A percentile compares a stretch with the other conserved stretches of the same genome.
Evolutionary conservation across 805 yeast genomes (phyloP).

Genomic region (Huiozyma naganishii): DNA sequence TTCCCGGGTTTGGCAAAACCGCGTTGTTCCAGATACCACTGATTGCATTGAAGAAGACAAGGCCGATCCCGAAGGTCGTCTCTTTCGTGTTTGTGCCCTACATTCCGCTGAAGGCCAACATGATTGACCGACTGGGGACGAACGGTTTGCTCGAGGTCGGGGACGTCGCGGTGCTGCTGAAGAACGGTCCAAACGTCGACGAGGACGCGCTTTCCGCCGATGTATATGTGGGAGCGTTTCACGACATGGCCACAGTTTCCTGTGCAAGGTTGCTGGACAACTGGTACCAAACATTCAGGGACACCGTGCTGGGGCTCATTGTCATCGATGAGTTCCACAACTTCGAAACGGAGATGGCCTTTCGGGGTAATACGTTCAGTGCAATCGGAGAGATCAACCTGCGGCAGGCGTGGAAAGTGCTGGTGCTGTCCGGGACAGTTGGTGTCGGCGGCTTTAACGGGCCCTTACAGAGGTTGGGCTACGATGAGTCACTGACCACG

Average conservation of each 20-base stretch:
- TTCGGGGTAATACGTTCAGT: background rate
- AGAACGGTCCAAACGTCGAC: background rate
- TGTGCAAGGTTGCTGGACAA: no score
- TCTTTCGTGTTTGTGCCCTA: background rate
- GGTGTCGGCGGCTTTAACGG: background rate
- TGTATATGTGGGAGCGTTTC: background rate
- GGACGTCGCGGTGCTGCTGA: background rate
- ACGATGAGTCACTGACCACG: no score
- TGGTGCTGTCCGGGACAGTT: background rate
- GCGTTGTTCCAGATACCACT: background rate
- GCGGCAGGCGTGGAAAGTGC: background rate
- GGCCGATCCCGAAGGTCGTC: background rate
- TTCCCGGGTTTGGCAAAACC: background rate
- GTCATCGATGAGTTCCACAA: background rate
- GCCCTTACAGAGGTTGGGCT: no score
- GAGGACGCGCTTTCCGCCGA: background rate
- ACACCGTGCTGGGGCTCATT: background rate
- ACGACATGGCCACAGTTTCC: no score
- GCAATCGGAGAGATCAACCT: background rate
- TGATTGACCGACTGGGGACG: background rate
- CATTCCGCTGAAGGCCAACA: background rate
- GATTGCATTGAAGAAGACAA: background rate
- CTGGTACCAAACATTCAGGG: background rate
- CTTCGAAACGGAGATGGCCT: background rate
- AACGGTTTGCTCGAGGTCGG: background rate